phyloP scores from a whole-genome alignment of 768 basidiomycete species.

The Mycena kentingensis region DNA sequence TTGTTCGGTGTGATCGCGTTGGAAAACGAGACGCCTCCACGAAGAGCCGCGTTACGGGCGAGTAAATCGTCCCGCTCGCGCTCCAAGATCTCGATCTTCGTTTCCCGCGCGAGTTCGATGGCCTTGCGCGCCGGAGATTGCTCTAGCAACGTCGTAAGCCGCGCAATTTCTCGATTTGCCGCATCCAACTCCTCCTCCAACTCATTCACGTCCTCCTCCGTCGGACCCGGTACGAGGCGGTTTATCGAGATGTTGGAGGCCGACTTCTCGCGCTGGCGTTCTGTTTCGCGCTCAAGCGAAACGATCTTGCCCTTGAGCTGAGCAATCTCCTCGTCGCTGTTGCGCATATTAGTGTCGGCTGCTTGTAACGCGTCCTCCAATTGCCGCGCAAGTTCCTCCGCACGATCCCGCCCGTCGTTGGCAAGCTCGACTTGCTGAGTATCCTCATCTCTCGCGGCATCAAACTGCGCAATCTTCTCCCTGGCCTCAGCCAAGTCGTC shows the following conservation, averaged over 20 bases:
- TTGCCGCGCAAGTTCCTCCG: constrained; percentile 60
- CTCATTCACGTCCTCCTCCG: constrained; percentile 59
- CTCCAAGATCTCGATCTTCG: constrained; percentile 75
- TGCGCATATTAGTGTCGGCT: constrained; percentile 68
- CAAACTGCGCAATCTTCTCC: constrained; percentile 46
- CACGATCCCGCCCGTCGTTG: constrained; percentile 53
- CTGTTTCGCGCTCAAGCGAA: constrained; percentile 60
- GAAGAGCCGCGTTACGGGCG: constrained; percentile 65
- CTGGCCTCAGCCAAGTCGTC: constrained; percentile 50
- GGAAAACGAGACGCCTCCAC: constrained; percentile 50
- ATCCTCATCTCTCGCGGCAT: constrained; percentile 48
- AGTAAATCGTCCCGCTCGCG: constrained; percentile 74
- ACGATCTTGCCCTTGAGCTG: constrained; percentile 53
- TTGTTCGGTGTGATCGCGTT: constrained; percentile 62
- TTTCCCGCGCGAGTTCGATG: constrained; percentile 74
- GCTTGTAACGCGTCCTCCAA: constrained; percentile 78
- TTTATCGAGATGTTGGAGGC: constrained; percentile 24
- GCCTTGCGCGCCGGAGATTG: constrained; percentile 79
- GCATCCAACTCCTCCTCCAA: constrained; percentile 78
- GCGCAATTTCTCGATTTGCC: constrained; percentile 75
- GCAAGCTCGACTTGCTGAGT: constrained; percentile 52
- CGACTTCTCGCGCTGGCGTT: constrained; percentile 39
- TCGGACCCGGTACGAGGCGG: constrained; percentile 36
- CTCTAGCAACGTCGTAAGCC: constrained; percentile 62
- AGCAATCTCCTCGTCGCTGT: constrained; percentile 57